These are phyloP conservation scores for Fusarium sp. DNA, from an alignment of 2,329 filamentous ascomycete genomes.

Conservation along the genomic window DNA sequence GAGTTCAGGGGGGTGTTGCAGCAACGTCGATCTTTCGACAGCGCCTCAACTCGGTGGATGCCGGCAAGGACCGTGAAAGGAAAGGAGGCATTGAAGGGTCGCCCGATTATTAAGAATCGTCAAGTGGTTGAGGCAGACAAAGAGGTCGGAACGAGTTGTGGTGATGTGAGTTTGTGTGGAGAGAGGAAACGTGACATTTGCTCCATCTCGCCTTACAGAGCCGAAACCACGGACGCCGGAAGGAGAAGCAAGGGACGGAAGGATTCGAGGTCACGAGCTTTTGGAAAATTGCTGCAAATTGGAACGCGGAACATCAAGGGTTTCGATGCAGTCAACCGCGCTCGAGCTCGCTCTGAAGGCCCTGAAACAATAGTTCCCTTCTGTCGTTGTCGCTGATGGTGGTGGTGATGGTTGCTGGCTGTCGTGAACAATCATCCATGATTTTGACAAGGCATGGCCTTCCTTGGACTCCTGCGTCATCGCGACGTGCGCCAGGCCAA, in stretches of 20 bases:
- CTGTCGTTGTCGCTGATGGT: constrained; percentile 14
- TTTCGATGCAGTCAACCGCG: constrained; percentile 20
- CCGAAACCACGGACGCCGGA: constrained; percentile 15
- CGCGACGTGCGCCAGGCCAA: constrained; percentile 32
- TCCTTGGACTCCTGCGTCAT: constrained; percentile 42
- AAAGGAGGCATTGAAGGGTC: not conserved
- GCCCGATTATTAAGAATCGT: not conserved
- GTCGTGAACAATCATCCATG: constrained; percentile 19
- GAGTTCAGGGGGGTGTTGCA: constrained; percentile 35
- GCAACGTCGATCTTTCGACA: constrained; percentile 33
- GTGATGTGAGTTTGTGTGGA: not conserved
- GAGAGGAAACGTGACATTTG: constrained; percentile 12
- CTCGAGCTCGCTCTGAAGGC: not conserved
- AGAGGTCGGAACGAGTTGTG: not conserved
- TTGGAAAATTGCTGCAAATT: not conserved
- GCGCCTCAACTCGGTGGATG: constrained; percentile 10
- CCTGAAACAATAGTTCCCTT: constrained; percentile 21
- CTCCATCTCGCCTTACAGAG: constrained; percentile 22
- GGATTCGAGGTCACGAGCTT: constrained; percentile 12
- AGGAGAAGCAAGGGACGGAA: constrained; percentile 18
- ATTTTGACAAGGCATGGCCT: constrained; percentile 27
- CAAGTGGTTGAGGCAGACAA: not conserved
- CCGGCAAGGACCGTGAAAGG: not conserved
- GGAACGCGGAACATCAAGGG: constrained; percentile 18
- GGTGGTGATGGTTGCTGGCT: constrained; percentile 27